Evolutionary conservation across 306 rosid genomes (phyloP).

Genomic region (apple (Malus domestica)): ASM211411v1 NC_041802.1:10430501-10431000

Average conservation of each 20-base stretch:
- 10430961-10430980: slow-evolving; percentile 93
- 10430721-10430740: slow-evolving; percentile 23
- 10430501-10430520: not conserved
- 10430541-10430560: not conserved
- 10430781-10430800: slow-evolving; percentile 98
- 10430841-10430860: slow-evolving; percentile 50
- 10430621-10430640: not conserved
- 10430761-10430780: slow-evolving; percentile 92
- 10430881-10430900: slow-evolving; percentile 3
- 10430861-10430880: slow-evolving; percentile 8
- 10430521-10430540: not conserved
- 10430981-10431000: slow-evolving; percentile 97
- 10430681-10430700: not conserved
- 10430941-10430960: slow-evolving; percentile 96
- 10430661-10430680: not conserved
- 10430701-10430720: not conserved
- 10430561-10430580: not conserved
- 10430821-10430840: slow-evolving; percentile 96
- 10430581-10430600: not conserved
- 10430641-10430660: not conserved
- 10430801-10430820: slow-evolving; percentile 92
- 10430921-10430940: slow-evolving; percentile 98
- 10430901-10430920: slow-evolving; percentile 45
- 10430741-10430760: slow-evolving; percentile 92
- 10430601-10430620: not conserved